Conservation (phyloP, 257 asterid species). For the Solanum paucissectum region DNA sequence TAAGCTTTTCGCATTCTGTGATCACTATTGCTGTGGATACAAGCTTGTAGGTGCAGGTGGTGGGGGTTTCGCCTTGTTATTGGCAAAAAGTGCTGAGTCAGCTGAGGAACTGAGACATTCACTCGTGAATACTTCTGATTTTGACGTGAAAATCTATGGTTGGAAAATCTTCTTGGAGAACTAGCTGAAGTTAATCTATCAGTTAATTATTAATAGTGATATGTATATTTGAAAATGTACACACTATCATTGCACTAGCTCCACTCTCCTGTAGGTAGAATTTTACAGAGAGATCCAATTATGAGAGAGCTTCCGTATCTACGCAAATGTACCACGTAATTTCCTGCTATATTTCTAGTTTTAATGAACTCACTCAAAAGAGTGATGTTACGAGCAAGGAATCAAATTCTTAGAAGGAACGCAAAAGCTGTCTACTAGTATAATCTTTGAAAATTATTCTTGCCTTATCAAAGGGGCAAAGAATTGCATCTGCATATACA, state of each 20-base stretch:
- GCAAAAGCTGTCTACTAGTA: neutral
- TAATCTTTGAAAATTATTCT: neutral
- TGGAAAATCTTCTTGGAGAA: slow-evolving; percentile 53
- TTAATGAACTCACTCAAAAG: neutral
- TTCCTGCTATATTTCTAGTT: neutral
- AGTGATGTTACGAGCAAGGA: neutral
- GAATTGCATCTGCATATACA: neutral
- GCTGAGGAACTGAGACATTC: slow-evolving; percentile 40
- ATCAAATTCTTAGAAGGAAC: neutral
- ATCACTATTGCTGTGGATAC: slow-evolving; percentile 64
- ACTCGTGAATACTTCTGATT: slow-evolving; percentile 33
- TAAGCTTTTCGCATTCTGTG: slow-evolving; percentile 54
- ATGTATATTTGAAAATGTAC: neutral
- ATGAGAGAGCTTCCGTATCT: neutral
- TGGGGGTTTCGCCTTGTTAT: slow-evolving; percentile 85
- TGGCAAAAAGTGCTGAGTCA: slow-evolving; percentile 59
- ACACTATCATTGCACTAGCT: neutral
- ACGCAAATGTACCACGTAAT: neutral
- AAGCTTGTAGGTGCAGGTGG: slow-evolving; percentile 99
- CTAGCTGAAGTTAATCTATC: slow-evolving; percentile 1
- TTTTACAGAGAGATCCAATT: neutral
- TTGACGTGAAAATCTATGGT: slow-evolving; percentile 50
- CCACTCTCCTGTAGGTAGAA: neutral
- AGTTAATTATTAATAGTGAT: neutral
- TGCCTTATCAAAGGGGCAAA: neutral